Evolutionary conservation across 1,284 basidiomycete genomes (phyloP), one percentile per base, ranked within the genome.

Genomic region (Pholiota adiposa): DNA sequence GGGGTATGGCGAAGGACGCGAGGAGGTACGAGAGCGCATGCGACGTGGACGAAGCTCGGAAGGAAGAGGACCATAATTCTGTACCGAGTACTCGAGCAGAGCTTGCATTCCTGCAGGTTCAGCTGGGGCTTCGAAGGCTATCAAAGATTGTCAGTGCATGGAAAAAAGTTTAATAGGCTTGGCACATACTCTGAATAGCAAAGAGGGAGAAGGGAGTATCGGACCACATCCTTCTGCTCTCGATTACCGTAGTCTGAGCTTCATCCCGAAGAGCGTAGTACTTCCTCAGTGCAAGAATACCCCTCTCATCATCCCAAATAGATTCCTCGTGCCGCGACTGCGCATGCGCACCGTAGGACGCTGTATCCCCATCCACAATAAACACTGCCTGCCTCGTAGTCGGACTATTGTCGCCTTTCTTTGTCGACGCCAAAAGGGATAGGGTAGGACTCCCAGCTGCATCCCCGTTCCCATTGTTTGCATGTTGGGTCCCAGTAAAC

Each of bases 151-250:
- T 25, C n/a, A 41, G 21, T 40, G 38, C 54, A 58, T 33, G 5
- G 31, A 12, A 11, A 56, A 5, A 21, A 51, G 59, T 19, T 41
- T 9, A 38, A 40, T 25, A 33, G 31, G 12, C 31, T 33, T n/a
- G n/a, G n/a, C 1, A 79, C 88, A 76, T 69, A 93, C 90, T 82
- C 74, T 92, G 89, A 41, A 92, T 34, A 4, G 88, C 85, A 62
- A 83, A 91, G 18, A 87, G 27, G 0, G 90, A 92, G 67, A 89
- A 87, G 0, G 89, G 83, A 0, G 90, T 93, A 66, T 93, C 91
- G 2, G 69, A 51, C 90, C 89, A 93, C 0, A 75, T 64, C 9
- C 77, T 79, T 70, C 85, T 81, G 66, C 90, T 92, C 70, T 91
- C 88, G 1, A 74, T 76, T 5, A 93, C 86, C 0, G 85, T 84